Evolutionary conservation across 2,329 filamentous ascomycete genomes (phyloP).

Genomic region (Sarocladiaceae sp.): DNA sequence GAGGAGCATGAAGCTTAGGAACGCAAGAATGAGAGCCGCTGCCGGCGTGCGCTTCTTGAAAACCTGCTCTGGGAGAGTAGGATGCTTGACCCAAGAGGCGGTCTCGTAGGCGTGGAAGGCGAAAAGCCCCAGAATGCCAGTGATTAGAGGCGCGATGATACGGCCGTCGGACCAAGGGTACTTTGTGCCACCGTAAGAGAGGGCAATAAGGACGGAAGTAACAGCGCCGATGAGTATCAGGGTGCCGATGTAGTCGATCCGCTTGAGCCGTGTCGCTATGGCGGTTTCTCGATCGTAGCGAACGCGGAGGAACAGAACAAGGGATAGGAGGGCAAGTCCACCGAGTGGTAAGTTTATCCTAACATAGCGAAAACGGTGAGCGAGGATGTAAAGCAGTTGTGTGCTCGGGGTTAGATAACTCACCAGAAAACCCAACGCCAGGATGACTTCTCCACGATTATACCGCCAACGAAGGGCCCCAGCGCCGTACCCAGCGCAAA

Average conservation of each 20-base stretch:
- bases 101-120: slow-evolving; percentile 27
- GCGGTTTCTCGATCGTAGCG: slow-evolving; percentile 11
- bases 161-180: too few species aligned
- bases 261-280: too few species aligned
- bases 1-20: not conserved
- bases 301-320: slow-evolving; percentile 16
- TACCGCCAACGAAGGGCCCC: slow-evolving; percentile 37
- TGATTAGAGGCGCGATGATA: too few species aligned
- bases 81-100: slow-evolving; percentile 15
- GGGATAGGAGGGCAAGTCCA: slow-evolving; percentile 14
- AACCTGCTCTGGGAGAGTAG: slow-evolving; percentile 33
- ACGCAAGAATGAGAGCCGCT: not conserved
- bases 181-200: not conserved
- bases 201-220: too few species aligned
- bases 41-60: slow-evolving; percentile 33
- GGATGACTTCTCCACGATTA: slow-evolving; percentile 29
- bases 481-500: slow-evolving; percentile 27
- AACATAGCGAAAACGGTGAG: slow-evolving; percentile 10
- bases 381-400: not conserved
- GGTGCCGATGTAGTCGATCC: too few species aligned
- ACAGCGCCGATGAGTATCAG: too few species aligned
- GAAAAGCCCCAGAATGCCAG: slow-evolving; percentile 29
- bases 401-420: not conserved
- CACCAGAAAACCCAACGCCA: slow-evolving; percentile 31
- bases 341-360: slow-evolving; percentile 28